These are phyloP conservation scores for Leptographium wingfieldii DNA, from an alignment of 2,329 filamentous ascomycete genomes.

Conservation along the genomic window DNA sequence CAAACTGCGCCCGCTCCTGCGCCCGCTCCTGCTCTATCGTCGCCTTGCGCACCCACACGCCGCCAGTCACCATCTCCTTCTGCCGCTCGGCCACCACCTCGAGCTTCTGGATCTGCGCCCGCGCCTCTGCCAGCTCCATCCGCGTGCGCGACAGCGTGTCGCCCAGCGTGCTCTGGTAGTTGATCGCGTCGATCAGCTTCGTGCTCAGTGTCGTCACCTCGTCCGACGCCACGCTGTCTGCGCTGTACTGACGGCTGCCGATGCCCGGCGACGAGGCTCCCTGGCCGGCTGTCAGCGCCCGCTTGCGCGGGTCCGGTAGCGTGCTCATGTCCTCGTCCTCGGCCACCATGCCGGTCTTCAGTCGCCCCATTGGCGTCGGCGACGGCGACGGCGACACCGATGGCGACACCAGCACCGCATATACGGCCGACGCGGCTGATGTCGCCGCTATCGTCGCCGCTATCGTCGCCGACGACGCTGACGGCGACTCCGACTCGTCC, in stretches of 20 bases:
- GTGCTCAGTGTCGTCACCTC: slow-evolving; percentile 87
- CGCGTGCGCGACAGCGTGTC: slow-evolving; percentile 73
- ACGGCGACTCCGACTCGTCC: background rate
- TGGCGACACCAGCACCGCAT: background rate
- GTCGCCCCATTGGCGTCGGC: slow-evolving; percentile 6
- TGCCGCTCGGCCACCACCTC: slow-evolving; percentile 55
- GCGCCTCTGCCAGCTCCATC: slow-evolving; percentile 67
- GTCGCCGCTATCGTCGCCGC: background rate
- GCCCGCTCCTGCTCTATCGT: slow-evolving; percentile 62
- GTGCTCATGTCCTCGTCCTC: slow-evolving; percentile 50
- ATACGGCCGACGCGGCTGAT: background rate
- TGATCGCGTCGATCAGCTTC: slow-evolving; percentile 95
- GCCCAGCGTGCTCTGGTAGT: slow-evolving; percentile 85
- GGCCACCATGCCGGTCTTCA: slow-evolving; percentile 25
- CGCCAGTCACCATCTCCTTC: slow-evolving; percentile 58
- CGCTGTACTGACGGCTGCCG: background rate
- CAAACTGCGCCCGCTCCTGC: slow-evolving; percentile 49
- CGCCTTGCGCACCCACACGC: slow-evolving; percentile 62
- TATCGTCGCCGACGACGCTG: too few relatives aligned
- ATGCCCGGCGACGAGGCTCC: background rate
- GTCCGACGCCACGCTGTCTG: slow-evolving; percentile 32
- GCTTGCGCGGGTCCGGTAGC: slow-evolving; percentile 29
- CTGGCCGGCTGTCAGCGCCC: background rate
- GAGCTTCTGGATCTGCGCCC: slow-evolving; percentile 52
- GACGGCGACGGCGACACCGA: background rate